phyloP scores from a whole-genome alignment of 192 early-diverging fungal species.

The Backusella tuberculispora region DNA sequence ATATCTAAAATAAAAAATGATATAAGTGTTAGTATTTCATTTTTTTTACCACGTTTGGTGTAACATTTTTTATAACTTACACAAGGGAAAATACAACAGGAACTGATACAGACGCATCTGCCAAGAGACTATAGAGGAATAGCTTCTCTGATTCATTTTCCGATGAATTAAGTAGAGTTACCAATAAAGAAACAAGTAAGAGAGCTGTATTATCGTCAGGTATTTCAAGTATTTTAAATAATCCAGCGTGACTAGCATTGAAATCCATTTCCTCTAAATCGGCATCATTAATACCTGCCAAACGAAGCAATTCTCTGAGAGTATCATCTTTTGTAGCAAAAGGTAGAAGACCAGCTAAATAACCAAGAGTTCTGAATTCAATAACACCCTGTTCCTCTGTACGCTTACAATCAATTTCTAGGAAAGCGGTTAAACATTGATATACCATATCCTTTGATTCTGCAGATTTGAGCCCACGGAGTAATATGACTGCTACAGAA shows the following conservation, averaged over 20 bases:
- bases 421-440: conserved; percentile 65
- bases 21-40: not conserved
- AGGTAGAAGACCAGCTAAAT: conserved; percentile 79
- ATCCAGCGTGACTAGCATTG: conserved; percentile 50
- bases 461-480: conserved; percentile 81
- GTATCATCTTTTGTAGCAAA: conserved; percentile 70
- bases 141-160: conserved; percentile 70
- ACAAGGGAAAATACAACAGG: conserved; percentile 73
- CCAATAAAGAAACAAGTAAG: conserved; percentile 64
- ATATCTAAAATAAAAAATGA: conserved; percentile 48
- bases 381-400: conserved; percentile 40
- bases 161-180: conserved; percentile 66
- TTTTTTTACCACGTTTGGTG: not conserved
- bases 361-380: conserved; percentile 64
- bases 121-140: conserved; percentile 74
- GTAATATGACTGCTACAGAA: conserved; percentile 74
- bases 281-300: conserved; percentile 52
- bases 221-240: conserved; percentile 63
- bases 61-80: conserved; percentile 44
- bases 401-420: conserved; percentile 70
- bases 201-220: conserved; percentile 61
- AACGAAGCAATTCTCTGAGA: conserved; percentile 55
- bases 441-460: conserved; percentile 69
- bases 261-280: conserved; percentile 47
- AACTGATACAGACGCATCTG: conserved; percentile 65